Conservation (phyloP, 2,329 filamentous ascomycete species). For the Venturiaceae sp. region DNA sequence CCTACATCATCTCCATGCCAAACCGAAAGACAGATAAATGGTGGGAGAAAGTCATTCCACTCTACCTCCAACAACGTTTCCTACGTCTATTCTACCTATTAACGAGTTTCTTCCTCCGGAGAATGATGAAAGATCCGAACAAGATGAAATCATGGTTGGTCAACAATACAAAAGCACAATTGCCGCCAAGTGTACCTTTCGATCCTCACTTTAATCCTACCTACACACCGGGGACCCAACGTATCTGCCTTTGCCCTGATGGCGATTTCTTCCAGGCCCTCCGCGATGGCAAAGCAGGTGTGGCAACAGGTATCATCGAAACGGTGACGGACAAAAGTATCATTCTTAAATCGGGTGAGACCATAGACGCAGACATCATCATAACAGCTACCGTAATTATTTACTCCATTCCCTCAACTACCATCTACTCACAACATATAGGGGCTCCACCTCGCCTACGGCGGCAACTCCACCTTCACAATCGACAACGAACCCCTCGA, state of each 20-base stretch:
- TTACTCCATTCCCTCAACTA: neutral
- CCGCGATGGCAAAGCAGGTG: constrained; percentile 37
- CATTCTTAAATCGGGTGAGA: constrained; percentile 14
- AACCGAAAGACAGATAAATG: constrained; percentile 10
- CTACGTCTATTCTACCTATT: constrained; percentile 44
- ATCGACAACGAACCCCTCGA: constrained; percentile 42
- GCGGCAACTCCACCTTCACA: constrained; percentile 39
- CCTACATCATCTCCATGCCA: constrained; percentile 51
- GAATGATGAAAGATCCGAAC: constrained; percentile 44
- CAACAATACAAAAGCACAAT: constrained; percentile 30
- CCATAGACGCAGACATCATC: constrained; percentile 50
- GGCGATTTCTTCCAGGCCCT: constrained; percentile 49
- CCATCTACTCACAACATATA: constrained; percentile 38
- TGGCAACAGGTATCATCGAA: constrained; percentile 46
- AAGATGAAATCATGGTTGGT: constrained; percentile 39
- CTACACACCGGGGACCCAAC: constrained; percentile 55
- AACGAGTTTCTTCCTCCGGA: constrained; percentile 36
- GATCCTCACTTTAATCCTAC: constrained; percentile 36
- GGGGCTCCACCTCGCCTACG: constrained; percentile 47
- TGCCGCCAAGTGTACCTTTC: constrained; percentile 37
- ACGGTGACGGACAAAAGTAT: constrained; percentile 40
- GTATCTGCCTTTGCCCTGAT: constrained; percentile 58
- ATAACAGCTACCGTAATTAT: constrained; percentile 55
- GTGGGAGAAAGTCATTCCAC: constrained; percentile 2
- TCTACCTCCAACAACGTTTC: constrained; percentile 26